These are phyloP conservation scores for Stereocaulon alpinum DNA, from an alignment of 495 filamentous ascomycete species.

Conservation along the genomic window DNA sequence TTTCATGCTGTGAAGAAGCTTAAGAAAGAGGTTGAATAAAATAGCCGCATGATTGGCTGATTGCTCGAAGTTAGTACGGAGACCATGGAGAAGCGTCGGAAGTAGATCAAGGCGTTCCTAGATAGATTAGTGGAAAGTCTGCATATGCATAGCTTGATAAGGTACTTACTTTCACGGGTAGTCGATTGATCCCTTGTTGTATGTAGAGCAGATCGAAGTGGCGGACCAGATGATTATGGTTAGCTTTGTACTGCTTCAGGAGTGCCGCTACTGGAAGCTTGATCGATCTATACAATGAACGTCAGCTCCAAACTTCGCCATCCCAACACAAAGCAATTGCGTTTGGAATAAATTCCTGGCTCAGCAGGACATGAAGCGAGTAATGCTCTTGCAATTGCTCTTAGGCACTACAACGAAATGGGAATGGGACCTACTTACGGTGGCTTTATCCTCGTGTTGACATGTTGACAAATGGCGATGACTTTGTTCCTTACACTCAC, in stretches of 20 bases:
- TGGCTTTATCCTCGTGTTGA: constrained; percentile 60
- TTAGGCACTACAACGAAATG: background rate
- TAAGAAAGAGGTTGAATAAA: constrained; percentile 77
- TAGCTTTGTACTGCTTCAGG: constrained; percentile 82
- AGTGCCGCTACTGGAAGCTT: constrained; percentile 74
- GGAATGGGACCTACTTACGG: constrained; percentile 26
- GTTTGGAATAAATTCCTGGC: background rate
- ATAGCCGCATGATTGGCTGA: constrained; percentile 53
- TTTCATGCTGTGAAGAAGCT: constrained; percentile 58
- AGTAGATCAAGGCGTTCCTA: constrained; percentile 58
- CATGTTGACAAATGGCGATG: constrained; percentile 65
- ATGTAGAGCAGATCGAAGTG: constrained; percentile 87
- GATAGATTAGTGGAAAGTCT: background rate
- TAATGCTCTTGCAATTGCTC: background rate
- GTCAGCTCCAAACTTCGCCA: background rate
- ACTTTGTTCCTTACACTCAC: constrained; percentile 76
- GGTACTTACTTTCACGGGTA: constrained; percentile 32
- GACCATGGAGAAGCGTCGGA: constrained; percentile 59
- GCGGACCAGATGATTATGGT: constrained; percentile 57
- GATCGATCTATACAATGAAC: constrained; percentile 35
- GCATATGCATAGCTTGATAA: background rate
- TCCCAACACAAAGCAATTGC: background rate
- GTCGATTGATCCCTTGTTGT: constrained; percentile 70
- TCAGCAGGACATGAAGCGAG: background rate
- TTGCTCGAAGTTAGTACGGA: constrained; percentile 51